phyloP scores from a whole-genome alignment of 106 monocot species.

The Allium cepa region DNA sequence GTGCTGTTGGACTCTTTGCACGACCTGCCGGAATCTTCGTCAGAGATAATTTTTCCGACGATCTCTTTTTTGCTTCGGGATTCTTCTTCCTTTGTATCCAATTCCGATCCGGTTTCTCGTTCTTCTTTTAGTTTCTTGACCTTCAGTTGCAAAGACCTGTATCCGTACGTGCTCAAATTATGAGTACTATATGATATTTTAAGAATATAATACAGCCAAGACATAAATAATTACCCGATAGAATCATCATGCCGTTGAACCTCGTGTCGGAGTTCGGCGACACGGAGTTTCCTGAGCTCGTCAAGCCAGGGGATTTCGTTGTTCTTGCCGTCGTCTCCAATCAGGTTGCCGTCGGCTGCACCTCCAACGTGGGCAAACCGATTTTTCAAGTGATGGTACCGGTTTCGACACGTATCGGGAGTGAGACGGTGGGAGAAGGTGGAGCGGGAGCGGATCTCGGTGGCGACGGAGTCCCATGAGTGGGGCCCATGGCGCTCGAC shows the following conservation, averaged over 20 bases:
- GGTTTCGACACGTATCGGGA: conserved; percentile 36
- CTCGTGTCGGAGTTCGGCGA: conserved; percentile 88
- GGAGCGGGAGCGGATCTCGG: conserved; percentile 51
- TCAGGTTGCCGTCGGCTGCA: conserved; percentile 7
- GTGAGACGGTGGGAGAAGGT: conserved; percentile 32
- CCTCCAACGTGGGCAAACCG: conserved; percentile 34
- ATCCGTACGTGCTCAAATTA: no score
- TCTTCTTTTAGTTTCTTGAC: conserved; percentile 47
- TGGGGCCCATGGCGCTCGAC: conserved; percentile 60
- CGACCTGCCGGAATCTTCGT: conserved; percentile 28
- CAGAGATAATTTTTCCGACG: conserved; percentile 17
- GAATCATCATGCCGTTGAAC: conserved; percentile 68
- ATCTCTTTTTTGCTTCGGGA: conserved; percentile 1
- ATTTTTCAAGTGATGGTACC: conserved; percentile 39
- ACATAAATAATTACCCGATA: conserved; percentile 49
- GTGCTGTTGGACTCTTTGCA: conserved; percentile 65
- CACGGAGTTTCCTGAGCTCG: conserved; percentile 78
- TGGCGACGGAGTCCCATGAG: conserved; percentile 81
- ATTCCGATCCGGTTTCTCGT: conserved; percentile 22
- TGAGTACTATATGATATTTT: no score
- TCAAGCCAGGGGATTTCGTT: conserved; percentile 49
- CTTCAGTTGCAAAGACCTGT: conserved; percentile 64
- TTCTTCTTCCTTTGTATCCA: conserved; percentile 15
- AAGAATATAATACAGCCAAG: no score
- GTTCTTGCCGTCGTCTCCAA: not conserved